phyloP scores from a whole-genome alignment of 768 basidiomycete species.

The Mycena albidolilacea region DNA sequence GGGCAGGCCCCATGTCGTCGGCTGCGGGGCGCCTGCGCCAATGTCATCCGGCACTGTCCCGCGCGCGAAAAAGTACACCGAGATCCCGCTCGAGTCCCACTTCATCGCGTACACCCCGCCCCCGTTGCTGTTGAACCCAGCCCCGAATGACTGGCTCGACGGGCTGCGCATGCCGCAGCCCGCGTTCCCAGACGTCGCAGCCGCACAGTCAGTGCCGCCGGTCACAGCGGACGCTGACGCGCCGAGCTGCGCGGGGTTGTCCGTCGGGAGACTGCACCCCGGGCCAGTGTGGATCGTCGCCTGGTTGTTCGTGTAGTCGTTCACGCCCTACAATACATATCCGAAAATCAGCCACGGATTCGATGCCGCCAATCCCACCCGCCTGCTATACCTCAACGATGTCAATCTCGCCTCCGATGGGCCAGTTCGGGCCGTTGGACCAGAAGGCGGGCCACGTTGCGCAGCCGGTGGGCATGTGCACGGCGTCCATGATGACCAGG shows the following conservation, averaged over 20 bases:
- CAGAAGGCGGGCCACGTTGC: constrained; percentile 71
- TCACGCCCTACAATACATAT: constrained; percentile 71
- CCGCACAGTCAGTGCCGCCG: constrained; percentile 81
- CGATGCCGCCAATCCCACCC: too few species aligned
- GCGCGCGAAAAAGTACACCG: constrained; percentile 87
- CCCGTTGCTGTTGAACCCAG: constrained; percentile 85
- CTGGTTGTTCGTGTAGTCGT: constrained; percentile 86
- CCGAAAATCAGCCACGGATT: too few species aligned
- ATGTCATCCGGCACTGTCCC: constrained; percentile 85
- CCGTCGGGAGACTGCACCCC: constrained; percentile 76
- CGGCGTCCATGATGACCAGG: constrained; percentile 75
- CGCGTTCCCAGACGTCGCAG: constrained; percentile 76
- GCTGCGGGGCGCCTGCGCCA: constrained; percentile 77
- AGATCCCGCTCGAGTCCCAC: constrained; percentile 84
- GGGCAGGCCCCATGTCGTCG: constrained; percentile 82
- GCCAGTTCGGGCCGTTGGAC: constrained; percentile 72
- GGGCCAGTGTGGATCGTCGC: constrained; percentile 84
- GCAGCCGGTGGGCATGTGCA: constrained; percentile 83
- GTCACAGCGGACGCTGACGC: constrained; percentile 75
- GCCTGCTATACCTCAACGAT: constrained; percentile 43
- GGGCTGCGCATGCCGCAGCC: constrained; percentile 86
- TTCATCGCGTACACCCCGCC: constrained; percentile 94
- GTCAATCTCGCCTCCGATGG: constrained; percentile 66
- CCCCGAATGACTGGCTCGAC: constrained; percentile 79
- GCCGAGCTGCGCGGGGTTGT: constrained; percentile 60